Evolutionary conservation across 441 rosid species (phyloP).

Genomic region (Erodium trifolium): DNA sequence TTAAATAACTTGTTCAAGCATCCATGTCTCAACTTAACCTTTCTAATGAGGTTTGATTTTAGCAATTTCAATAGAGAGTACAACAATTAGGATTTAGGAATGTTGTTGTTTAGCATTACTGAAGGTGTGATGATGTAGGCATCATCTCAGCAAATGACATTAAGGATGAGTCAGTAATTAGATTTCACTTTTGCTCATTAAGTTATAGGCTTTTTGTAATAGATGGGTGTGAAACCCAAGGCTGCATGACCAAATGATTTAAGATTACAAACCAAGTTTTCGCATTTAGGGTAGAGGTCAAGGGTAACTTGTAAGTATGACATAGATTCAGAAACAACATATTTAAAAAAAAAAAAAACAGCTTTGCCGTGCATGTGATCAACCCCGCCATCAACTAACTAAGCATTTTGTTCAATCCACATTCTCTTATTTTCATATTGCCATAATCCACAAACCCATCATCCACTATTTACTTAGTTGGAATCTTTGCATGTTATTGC

Average conservation of each 20-base stretch:
- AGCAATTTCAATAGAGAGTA: no score
- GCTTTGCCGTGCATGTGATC: constrained; percentile 24
- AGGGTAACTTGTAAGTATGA: constrained; percentile 44
- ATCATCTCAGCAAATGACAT: no score
- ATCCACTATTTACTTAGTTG: constrained; percentile 20
- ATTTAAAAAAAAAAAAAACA: neutral
- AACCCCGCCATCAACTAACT: constrained; percentile 14
- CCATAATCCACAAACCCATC: constrained; percentile 31
- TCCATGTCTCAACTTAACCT: no score
- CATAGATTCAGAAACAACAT: constrained; percentile 27
- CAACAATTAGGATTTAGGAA: no score
- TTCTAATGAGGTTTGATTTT: no score
- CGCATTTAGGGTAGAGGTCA: neutral
- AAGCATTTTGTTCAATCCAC: constrained; percentile 10
- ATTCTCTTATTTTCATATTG: constrained; percentile 10
- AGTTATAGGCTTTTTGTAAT: no score
- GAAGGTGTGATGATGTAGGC: no score
- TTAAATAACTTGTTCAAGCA: no score
- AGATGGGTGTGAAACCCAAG: constrained; percentile 13
- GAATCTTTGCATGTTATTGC: constrained; percentile 76
- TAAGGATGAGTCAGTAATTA: no score
- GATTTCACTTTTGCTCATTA: no score
- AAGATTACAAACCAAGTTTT: constrained; percentile 11
- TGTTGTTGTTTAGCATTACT: no score
- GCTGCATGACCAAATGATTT: constrained; percentile 23